Percentiles rank a stretch among this genome's conserved stretches.
Evolutionary conservation across 768 basidiomycete species (phyloP).

Genomic region (Coprinellus micaceus): DNA sequence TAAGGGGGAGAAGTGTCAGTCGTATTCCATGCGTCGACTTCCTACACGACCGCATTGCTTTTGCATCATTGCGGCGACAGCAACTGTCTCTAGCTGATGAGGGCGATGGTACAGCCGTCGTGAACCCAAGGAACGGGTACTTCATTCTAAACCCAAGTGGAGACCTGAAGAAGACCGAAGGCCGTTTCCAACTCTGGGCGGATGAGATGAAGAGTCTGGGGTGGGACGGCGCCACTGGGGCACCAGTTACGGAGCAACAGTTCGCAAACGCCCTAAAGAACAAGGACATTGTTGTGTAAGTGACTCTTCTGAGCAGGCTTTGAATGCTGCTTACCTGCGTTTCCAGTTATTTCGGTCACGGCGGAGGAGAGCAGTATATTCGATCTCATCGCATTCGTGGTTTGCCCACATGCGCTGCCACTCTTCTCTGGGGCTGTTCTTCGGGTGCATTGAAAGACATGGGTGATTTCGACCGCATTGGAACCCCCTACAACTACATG

Average conservation of each 20-base stretch:
- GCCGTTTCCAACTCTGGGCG: slow-evolving; percentile 76
- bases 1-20: slow-evolving; percentile 82
- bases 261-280: slow-evolving; percentile 65
- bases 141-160: slow-evolving; percentile 92
- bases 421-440: slow-evolving; percentile 99
- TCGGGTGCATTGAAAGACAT: slow-evolving; percentile 84
- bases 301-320: slow-evolving; percentile 15
- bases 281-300: slow-evolving; percentile 89
- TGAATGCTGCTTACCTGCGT: not conserved
- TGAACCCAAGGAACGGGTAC: slow-evolving; percentile 70
- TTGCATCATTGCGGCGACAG: slow-evolving; percentile 45
- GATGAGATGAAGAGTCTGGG: slow-evolving; percentile 65
- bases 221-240: slow-evolving; percentile 82
- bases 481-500: slow-evolving; percentile 95
- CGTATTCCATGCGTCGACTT: slow-evolving; percentile 91
- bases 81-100: slow-evolving; percentile 14
- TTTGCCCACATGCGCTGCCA: slow-evolving; percentile 81
- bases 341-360: slow-evolving; percentile 92
- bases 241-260: slow-evolving; percentile 79
- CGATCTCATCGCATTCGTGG: slow-evolving; percentile 83
- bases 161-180: slow-evolving; percentile 81
- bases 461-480: slow-evolving; percentile 91
- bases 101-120: slow-evolving; percentile 40
- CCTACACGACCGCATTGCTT: slow-evolving; percentile 74
- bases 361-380: slow-evolving; percentile 92